phyloP scores from a whole-genome alignment of 2,329 filamentous ascomycete genomes.

The Diaporthe destruens region DNA sequence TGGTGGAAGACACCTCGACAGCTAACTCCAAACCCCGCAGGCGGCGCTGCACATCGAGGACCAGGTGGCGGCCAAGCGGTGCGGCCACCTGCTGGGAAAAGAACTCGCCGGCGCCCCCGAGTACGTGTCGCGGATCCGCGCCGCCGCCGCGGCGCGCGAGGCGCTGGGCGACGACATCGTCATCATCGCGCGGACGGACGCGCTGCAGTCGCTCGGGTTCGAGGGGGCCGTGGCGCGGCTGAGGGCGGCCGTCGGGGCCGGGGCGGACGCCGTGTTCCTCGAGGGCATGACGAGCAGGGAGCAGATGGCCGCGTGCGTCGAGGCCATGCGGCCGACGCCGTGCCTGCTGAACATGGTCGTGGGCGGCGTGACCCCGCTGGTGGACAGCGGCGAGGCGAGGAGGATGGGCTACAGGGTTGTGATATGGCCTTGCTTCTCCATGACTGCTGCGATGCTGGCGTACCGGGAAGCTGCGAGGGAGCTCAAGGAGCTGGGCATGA shows the following conservation, averaged over 20 bases:
- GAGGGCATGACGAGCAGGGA: constrained; percentile 68
- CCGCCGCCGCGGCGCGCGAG: constrained; percentile 63
- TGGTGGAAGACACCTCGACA: too few species aligned
- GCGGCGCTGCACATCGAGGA: constrained; percentile 74
- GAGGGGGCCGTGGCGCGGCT: constrained; percentile 67
- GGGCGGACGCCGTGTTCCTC: constrained; percentile 71
- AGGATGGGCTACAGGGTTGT: constrained; percentile 50
- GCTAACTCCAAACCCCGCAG: too few species aligned
- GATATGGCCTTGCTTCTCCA: constrained; percentile 50
- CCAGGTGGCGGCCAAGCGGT: constrained; percentile 74
- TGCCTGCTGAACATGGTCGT: constrained; percentile 51
- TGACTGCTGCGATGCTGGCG: constrained; percentile 50
- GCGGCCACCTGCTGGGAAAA: constrained; percentile 74
- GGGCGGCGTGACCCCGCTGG: constrained; percentile 51
- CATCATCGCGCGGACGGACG: constrained; percentile 74
- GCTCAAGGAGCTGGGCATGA: constrained; percentile 49
- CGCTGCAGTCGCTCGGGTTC: constrained; percentile 68
- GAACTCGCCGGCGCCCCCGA: constrained; percentile 65
- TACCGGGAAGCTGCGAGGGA: constrained; percentile 50
- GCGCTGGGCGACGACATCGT: constrained; percentile 68
- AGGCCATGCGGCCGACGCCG: constrained; percentile 47
- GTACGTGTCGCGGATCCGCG: constrained; percentile 68
- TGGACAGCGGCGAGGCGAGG: constrained; percentile 46
- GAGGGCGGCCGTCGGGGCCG: constrained; percentile 62
- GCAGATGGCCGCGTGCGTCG: constrained; percentile 49